Evolutionary conservation across 148 eudicot genomes (phyloP).

Genomic region (Vaccinium macrocarpon): DNA sequence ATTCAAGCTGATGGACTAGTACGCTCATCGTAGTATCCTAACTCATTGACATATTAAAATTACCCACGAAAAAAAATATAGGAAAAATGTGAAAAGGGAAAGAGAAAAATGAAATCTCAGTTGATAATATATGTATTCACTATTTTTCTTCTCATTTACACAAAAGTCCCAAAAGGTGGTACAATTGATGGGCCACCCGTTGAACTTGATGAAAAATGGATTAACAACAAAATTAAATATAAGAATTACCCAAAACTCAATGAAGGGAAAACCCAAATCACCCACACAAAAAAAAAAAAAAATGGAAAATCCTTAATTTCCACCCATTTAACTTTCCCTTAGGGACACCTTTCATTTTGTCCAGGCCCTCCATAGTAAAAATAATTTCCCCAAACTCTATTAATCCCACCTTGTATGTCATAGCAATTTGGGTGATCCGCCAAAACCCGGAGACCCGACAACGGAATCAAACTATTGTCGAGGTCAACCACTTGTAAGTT

Average conservation of each 20-base stretch:
- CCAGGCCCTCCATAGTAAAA: slow-evolving; percentile 98
- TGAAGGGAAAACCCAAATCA: slow-evolving; percentile 16
- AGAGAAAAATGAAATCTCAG: background rate
- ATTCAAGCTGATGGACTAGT: background rate
- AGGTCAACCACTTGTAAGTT: slow-evolving; percentile 85
- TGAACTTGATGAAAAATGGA: slow-evolving; percentile 18
- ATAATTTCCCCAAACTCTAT: slow-evolving; percentile 80
- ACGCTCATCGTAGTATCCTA: no score
- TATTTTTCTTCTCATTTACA: slow-evolving; percentile 22
- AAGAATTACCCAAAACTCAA: slow-evolving; percentile 31
- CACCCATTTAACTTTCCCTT: slow-evolving; percentile 8
- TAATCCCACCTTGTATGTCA: slow-evolving; percentile 72
- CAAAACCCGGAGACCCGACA: slow-evolving; percentile 57
- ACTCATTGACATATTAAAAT: background rate
- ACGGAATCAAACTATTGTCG: slow-evolving; percentile 82
- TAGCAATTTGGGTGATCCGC: slow-evolving; percentile 97
- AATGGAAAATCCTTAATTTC: background rate
- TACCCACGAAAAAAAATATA: no score
- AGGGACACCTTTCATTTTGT: slow-evolving; percentile 68
- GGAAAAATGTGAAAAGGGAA: background rate
- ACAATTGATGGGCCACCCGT: slow-evolving; percentile 17
- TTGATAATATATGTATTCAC: slow-evolving; percentile 22
- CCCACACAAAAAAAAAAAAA: slow-evolving; percentile 1
- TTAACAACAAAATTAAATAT: slow-evolving; percentile 4
- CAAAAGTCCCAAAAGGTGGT: slow-evolving; percentile 13